Conservation (phyloP, 2,329 filamentous ascomycete genomes). For the Trichoderma atrobrunneum region DNA sequence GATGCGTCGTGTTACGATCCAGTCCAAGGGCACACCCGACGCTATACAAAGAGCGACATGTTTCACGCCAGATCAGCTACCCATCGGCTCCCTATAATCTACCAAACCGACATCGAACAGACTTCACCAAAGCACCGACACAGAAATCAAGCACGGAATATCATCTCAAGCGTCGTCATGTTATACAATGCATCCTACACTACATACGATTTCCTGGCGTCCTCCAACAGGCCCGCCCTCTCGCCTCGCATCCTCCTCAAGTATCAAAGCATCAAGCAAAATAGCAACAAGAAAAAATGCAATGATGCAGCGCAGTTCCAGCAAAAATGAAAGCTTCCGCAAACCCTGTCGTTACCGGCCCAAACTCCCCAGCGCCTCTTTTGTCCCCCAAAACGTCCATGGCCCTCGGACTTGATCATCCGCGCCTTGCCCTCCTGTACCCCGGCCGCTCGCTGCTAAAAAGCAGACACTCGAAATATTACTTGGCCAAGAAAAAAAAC, state of each 20-base stretch:
- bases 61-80: background rate
- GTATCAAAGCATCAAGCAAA: conserved; percentile 9
- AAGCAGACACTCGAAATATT: background rate
- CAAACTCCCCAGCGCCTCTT: conserved; percentile 22
- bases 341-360: conserved; percentile 14
- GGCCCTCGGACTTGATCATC: background rate
- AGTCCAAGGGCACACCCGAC: background rate
- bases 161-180: conserved; percentile 18
- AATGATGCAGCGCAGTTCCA: conserved; percentile 12
- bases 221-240: conserved; percentile 19
- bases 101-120: background rate
- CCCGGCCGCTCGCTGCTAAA: background rate
- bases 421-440: background rate
- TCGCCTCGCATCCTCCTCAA: background rate
- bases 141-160: background rate
- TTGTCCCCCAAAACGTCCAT: conserved; percentile 7
- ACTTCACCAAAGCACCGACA: background rate
- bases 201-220: conserved; percentile 21
- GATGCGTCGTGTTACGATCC: background rate
- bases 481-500: background rate
- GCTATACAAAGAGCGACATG: background rate
- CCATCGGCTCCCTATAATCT: background rate
- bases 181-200: conserved; percentile 26
- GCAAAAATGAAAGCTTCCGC: conserved; percentile 15
- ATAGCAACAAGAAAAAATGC: background rate